A percentile compares a stretch with the other conserved stretches of the same genome.
Evolutionary conservation across 1,284 basidiomycete species (phyloP).

Genomic region (Fomitopsis betulina): DNA sequence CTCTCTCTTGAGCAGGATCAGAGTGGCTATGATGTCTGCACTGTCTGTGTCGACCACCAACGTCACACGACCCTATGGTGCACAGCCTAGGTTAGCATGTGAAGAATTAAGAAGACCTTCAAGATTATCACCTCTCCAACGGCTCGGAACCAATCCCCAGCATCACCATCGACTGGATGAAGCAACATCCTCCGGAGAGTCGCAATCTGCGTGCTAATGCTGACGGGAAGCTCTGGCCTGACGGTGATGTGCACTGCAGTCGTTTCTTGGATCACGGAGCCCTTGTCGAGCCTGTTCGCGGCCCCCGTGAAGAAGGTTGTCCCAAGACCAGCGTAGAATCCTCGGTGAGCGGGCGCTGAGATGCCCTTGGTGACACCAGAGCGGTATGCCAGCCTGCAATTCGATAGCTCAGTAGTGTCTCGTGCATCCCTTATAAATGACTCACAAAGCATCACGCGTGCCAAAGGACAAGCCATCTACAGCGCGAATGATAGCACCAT

Average conservation of each 20-base stretch:
- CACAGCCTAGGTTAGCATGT: too few species aligned
- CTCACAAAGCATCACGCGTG: conserved; percentile 71
- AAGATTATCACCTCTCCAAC: conserved; percentile 38
- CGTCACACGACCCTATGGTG: conserved; percentile 41
- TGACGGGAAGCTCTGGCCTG: conserved; percentile 29
- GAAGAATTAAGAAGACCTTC: background rate
- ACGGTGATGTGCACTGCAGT: conserved; percentile 50
- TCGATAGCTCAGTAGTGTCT: background rate
- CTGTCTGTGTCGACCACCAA: conserved; percentile 54
- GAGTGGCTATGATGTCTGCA: conserved; percentile 76
- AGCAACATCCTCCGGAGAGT: conserved; percentile 61
- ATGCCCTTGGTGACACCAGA: conserved; percentile 34
- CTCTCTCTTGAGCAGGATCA: conserved; percentile 73
- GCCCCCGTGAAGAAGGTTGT: conserved; percentile 45
- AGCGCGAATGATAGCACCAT: conserved; percentile 56
- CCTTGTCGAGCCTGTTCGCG: conserved; percentile 37
- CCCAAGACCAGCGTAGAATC: conserved; percentile 46
- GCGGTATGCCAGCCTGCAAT: conserved; percentile 31
- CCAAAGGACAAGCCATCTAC: conserved; percentile 74
- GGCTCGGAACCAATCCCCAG: conserved; percentile 50
- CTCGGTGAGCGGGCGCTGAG: conserved; percentile 38
- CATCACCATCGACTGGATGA: conserved; percentile 38
- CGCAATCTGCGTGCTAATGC: conserved; percentile 62
- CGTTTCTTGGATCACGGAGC: conserved; percentile 45
- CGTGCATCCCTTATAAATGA: conserved; percentile 9